Base-by-base conservation (phyloP, 2,329 filamentous ascomycete species). In the Sclerotinia sclerotiorum region DNA sequence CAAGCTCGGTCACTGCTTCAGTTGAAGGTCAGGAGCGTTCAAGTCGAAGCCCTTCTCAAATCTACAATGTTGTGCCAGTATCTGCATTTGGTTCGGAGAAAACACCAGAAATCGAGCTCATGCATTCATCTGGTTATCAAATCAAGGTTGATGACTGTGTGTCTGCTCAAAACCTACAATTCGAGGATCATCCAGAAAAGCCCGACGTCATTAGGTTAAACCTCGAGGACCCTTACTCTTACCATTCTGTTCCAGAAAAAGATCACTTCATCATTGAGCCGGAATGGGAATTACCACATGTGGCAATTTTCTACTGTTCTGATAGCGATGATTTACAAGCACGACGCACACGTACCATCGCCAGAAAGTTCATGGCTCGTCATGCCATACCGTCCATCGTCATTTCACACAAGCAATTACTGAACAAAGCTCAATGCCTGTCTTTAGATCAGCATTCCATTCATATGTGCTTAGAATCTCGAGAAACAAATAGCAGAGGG, bases 11-110 rank as follows among this genome's bases (percentile, higher is more conserved):
- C 58, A 80, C 80, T 69, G 81, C 80, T 15, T 82, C 81, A 13
- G 76, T 76, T 11, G 72, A 77, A 42, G 73, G 70, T 42, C 69
- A 76, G 10, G 78, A 78, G 49, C 73, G 75, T 51, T 74, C 75
- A 66, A 72, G 76, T 15, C 76, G 75, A 35, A 74, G 76, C 13
- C 76, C 78, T 60, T 82, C 82, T 55, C 81, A 81, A 42, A 76
- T 84, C 44, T 85, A 83, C 76, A 85, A 83, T 74, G 82, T 85
- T 55, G 80, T 85, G 56, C 82, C 82, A 21, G 80, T 84, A 66
- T 82, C 82, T 4, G 80, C 81, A 1, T 84, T 84, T 73, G 82
- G 82, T 15, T 81, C 80, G 17, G 75, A 78, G 56, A 77, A 78
- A 55, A 79, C 80, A 19, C 82, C 82, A 1, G 82, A 85, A 68